Evolutionary conservation across 2,329 filamentous ascomycete species (phyloP), one percentile per base, ranked within the genome.

Genomic region (Hymenoscyphus linearis): DNA sequence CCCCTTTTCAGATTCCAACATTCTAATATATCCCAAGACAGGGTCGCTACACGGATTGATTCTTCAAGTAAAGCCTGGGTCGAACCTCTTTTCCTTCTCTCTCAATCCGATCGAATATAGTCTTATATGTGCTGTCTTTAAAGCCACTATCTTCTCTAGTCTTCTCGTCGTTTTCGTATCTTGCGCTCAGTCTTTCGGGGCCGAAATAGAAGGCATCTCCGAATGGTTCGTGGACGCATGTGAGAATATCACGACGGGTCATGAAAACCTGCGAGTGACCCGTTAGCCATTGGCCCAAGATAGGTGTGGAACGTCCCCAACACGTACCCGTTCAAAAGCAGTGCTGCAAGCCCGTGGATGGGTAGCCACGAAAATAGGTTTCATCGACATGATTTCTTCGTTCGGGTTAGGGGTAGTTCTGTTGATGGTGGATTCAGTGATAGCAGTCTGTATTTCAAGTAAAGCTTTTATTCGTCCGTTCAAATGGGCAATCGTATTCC

Each of bases 161-260:
- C 47, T 76, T 75, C 57, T 76, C 75, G 66, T 96, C 90, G 52
- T 88, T 74, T 71, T 87, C 87, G 73, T 91, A 99, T 70, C 95
- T 85, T 58, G 84, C 79, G 71, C 89, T 87, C 68, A 98, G 82
- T 68, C 91, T 84, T 78, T 99, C 95, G 6, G 93, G 93, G 58
- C 95, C 93, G 73, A 89, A 98, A 79, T 98, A 98, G 74, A 93
- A 98, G 64, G 93, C 90, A 77, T 98, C 95, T 59, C 93, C 93
- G 76, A 98, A 98, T 4, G 95, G 95, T 78, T 99, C 95, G 75
- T 98, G 95, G 69, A 95, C 82, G 74, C 91, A 96, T 70, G 88
- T 82, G 62, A 98, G 83, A 59, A 82, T 86, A 72, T 96, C 88
- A 69, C 85, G 84, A 68, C 91, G 89, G 69, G 93, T 96, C 93